A percentile compares a stretch with the other conserved stretches of the same genome.
Evolutionary conservation across 2,329 filamentous ascomycete genomes (phyloP).

Genomic region (Pseudogymnoascus sp.): DNA sequence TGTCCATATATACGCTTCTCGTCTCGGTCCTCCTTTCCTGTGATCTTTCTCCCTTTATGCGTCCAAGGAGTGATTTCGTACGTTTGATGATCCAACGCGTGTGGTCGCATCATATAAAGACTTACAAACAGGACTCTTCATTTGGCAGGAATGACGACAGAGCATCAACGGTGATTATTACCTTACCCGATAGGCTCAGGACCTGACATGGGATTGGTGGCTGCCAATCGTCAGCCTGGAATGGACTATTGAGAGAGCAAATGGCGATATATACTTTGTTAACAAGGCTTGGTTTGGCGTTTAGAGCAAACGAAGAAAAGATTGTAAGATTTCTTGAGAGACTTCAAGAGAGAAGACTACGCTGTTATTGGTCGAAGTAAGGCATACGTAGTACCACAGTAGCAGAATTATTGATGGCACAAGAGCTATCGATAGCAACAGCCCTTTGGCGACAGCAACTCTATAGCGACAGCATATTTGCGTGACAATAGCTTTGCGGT

Average conservation of each 20-base stretch:
- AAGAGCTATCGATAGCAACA: neutral
- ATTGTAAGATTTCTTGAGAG: no score
- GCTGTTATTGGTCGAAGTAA: no score
- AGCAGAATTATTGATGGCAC: no score
- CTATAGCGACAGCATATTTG: no score
- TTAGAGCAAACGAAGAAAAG: no score
- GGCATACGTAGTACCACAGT: neutral
- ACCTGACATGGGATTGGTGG: neutral
- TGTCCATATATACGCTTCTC: constrained; percentile 4
- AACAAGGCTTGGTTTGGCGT: no score
- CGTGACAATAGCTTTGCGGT: neutral
- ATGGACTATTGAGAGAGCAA: neutral
- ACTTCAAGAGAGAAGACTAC: no score
- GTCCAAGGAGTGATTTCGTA: neutral
- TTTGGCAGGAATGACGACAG: neutral
- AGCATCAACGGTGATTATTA: neutral
- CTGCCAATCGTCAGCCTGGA: no score
- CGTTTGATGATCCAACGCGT: neutral
- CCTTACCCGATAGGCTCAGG: neutral
- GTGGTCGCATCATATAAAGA: neutral
- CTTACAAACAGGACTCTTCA: neutral
- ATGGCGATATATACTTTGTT: neutral
- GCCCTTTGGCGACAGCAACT: neutral
- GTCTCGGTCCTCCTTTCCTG: neutral
- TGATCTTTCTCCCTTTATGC: neutral